phyloP scores from a whole-genome alignment of 2,329 filamentous ascomycete genomes.

The Fusarium devonianum region DNA sequence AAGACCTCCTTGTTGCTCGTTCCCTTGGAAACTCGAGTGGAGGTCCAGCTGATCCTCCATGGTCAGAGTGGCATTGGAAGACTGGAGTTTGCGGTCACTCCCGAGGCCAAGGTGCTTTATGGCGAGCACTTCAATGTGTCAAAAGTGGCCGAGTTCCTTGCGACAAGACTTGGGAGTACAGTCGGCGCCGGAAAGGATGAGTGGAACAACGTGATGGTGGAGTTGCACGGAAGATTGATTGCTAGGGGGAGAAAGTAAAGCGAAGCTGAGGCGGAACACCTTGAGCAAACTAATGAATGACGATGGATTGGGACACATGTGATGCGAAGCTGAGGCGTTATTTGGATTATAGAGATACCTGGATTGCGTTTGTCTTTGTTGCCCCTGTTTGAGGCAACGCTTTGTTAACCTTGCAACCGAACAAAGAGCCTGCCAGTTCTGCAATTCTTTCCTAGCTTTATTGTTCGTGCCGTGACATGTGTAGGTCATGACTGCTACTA shows the following conservation, averaged over 20 bases:
- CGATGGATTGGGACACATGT: constrained; percentile 33
- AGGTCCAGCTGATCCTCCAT: constrained; percentile 65
- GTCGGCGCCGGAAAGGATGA: constrained; percentile 46
- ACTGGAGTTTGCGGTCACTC: constrained; percentile 61
- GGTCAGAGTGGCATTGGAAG: constrained; percentile 55
- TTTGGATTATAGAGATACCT: constrained; percentile 36
- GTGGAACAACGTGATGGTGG: constrained; percentile 64
- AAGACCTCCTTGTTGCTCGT: constrained; percentile 67
- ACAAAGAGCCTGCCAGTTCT: constrained; percentile 13
- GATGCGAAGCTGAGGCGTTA: constrained; percentile 32
- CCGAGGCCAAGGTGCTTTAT: constrained; percentile 71
- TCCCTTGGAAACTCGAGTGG: constrained; percentile 72
- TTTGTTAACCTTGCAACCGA: constrained; percentile 12
- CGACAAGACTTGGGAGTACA: constrained; percentile 58
- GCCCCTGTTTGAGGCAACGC: constrained; percentile 7
- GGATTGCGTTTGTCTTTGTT: constrained; percentile 25
- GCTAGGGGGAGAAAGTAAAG: constrained; percentile 61
- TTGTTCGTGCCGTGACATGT: not conserved
- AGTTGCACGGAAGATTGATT: constrained; percentile 63
- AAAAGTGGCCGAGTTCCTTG: constrained; percentile 77
- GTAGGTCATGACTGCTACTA: no score
- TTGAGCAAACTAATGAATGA: constrained; percentile 41
- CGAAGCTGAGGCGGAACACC: constrained; percentile 2
- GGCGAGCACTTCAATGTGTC: constrained; percentile 78
- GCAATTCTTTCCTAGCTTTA: not conserved